phyloP scores from a whole-genome alignment of 139 green algal species.

The Medakamo hakoo region DNA sequence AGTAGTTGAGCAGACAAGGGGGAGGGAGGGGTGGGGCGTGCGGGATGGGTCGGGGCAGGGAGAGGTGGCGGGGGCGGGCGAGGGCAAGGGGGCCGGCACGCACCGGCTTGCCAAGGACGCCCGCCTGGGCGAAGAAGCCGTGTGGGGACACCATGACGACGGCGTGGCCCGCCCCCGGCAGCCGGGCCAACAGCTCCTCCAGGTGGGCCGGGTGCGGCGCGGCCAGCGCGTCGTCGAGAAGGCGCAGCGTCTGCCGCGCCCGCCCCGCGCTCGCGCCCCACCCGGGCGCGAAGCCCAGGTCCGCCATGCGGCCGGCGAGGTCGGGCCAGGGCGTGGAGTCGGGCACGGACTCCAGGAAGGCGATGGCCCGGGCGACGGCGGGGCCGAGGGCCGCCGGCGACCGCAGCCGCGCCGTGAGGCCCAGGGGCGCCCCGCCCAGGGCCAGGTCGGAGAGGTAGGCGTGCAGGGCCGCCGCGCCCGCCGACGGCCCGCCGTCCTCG shows the following conservation, averaged over 20 bases:
- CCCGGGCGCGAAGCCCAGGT: slow-evolving; percentile 49
- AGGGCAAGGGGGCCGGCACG: too few species aligned
- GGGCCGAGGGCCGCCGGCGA: slow-evolving; percentile 13
- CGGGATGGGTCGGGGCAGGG: too few species aligned
- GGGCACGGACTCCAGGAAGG: slow-evolving; percentile 24
- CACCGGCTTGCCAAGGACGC: slow-evolving; percentile 51
- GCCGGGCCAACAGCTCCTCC: slow-evolving; percentile 42
- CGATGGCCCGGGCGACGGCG: slow-evolving; percentile 23
- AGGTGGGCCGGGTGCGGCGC: slow-evolving; percentile 44
- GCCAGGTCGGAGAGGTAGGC: slow-evolving; percentile 39
- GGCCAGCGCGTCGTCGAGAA: slow-evolving; percentile 59
- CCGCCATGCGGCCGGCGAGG: slow-evolving; percentile 12
- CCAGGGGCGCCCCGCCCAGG: slow-evolving; percentile 25
- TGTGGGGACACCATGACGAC: slow-evolving; percentile 64
- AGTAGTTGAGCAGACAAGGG: too few species aligned
- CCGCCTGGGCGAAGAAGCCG: slow-evolving; percentile 65
- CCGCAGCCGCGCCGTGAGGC: slow-evolving; percentile 24
- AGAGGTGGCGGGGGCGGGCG: too few species aligned
- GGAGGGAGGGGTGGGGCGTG: too few species aligned
- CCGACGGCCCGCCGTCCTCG: slow-evolving; percentile 1
- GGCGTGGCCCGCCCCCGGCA: slow-evolving; percentile 54
- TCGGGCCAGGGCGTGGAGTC: slow-evolving; percentile 18
- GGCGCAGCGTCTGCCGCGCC: slow-evolving; percentile 32
- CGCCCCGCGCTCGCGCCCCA: slow-evolving; percentile 44
- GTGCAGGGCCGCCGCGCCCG: slow-evolving; percentile 19